Evolutionary conservation across 495 filamentous ascomycete genomes (phyloP).

Genomic region (Penicillium parvum): DNA sequence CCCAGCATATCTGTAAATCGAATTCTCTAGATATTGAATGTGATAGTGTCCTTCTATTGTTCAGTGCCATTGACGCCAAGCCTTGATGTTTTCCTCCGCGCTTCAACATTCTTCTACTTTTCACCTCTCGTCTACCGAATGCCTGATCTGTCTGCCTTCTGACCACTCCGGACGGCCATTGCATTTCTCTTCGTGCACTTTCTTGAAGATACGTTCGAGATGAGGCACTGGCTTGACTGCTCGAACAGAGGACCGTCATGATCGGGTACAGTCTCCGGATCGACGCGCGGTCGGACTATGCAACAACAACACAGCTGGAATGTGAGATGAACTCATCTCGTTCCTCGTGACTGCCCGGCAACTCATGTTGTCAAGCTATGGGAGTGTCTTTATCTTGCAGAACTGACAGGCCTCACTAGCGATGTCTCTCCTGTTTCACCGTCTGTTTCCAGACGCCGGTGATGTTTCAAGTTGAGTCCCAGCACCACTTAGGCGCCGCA

Average conservation of each 20-base stretch:
- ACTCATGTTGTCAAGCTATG: neutral
- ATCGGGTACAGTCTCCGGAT: slow-evolving; percentile 5
- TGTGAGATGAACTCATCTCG: slow-evolving; percentile 10
- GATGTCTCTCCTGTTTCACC: slow-evolving; percentile 12
- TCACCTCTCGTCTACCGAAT: too few species aligned
- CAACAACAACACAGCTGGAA: slow-evolving; percentile 12
- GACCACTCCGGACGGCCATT: too few species aligned
- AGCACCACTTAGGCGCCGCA: slow-evolving; percentile 9
- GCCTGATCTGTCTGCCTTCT: too few species aligned
- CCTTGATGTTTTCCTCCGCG: neutral
- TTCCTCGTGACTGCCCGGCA: neutral
- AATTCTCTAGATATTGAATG: too few species aligned
- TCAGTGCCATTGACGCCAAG: neutral
- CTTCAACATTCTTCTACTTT: neutral
- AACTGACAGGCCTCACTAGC: neutral
- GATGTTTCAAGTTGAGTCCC: slow-evolving; percentile 14
- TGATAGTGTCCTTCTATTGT: too few species aligned
- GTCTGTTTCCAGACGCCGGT: slow-evolving; percentile 2
- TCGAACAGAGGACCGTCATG: neutral
- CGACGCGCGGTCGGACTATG: slow-evolving; percentile 10
- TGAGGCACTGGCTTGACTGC: too few species aligned
- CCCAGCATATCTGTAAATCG: too few species aligned
- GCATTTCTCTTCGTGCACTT: too few species aligned
- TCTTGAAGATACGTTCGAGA: too few species aligned
- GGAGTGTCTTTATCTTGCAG: neutral